Conservation (phyloP, 108 stramenopile genomes). For the Bacterosira constricta region DNA sequence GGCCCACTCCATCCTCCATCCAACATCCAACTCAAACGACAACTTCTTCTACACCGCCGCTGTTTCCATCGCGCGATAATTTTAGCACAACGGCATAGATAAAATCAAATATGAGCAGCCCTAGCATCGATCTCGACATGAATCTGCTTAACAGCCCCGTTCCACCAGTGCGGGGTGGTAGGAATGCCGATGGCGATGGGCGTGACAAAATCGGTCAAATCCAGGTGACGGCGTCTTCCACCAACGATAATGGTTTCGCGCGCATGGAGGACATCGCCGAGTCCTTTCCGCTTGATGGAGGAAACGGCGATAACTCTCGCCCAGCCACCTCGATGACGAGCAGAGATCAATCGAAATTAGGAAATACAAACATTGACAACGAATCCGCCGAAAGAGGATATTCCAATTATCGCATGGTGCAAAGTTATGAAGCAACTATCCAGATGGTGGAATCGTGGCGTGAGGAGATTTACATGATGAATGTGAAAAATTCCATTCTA, state of each 20-base stretch:
- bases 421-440: slow-evolving; percentile 12
- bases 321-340: neutral
- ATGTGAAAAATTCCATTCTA: slow-evolving; percentile 46
- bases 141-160: slow-evolving; percentile 10
- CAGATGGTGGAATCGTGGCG: slow-evolving; percentile 35
- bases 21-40: too few species aligned
- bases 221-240: neutral
- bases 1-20: too few species aligned
- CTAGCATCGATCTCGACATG: slow-evolving; percentile 27
- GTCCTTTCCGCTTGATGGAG: slow-evolving; percentile 1
- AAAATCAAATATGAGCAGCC: neutral
- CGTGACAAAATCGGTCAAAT: neutral
- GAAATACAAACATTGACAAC: neutral
- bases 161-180: neutral
- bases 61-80: too few species aligned
- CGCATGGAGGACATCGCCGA: too few species aligned
- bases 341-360: too few species aligned
- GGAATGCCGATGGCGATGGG: neutral
- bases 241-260: neutral
- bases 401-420: neutral
- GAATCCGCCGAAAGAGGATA: neutral
- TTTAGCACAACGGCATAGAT: too few species aligned
- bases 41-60: too few species aligned
- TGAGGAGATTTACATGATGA: slow-evolving; percentile 45
- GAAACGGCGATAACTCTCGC: neutral